phyloP scores from a whole-genome alignment of 2,329 filamentous ascomycete species.

The Lasiodiplodia citricola region DNA sequence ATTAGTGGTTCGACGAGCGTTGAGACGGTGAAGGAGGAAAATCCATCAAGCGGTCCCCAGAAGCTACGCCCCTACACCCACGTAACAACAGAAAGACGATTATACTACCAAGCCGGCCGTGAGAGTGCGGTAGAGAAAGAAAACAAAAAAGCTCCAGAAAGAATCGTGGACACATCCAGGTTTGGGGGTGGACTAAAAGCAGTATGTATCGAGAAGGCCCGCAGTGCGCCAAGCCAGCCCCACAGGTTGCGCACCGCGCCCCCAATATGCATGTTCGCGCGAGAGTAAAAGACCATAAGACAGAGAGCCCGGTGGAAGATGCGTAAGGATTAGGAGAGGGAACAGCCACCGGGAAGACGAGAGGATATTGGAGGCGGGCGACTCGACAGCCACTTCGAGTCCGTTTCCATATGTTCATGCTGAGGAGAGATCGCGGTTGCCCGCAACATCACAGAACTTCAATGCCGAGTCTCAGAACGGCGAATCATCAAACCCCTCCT shows the following conservation, averaged over 20 bases:
- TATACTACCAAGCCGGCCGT: conserved; percentile 28
- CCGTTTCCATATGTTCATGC: neutral
- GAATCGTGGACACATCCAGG: conserved; percentile 28
- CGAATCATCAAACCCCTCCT: conserved; percentile 8
- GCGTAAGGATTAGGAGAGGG: conserved; percentile 27
- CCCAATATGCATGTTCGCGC: conserved; percentile 26
- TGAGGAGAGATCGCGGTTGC: neutral
- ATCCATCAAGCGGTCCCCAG: conserved; percentile 16
- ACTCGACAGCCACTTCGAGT: conserved; percentile 8
- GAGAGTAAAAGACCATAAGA: conserved; percentile 26
- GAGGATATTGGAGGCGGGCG: conserved; percentile 7
- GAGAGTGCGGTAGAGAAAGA: conserved; percentile 16
- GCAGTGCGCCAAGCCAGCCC: conserved; percentile 23
- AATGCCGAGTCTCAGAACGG: conserved; percentile 17
- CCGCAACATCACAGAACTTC: conserved; percentile 13
- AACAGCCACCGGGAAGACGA: conserved; percentile 24
- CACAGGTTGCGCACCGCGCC: conserved; percentile 24
- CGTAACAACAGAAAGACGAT: conserved; percentile 25
- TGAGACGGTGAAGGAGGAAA: conserved; percentile 13
- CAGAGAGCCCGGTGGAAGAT: conserved; percentile 20
- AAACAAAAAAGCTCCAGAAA: conserved; percentile 24
- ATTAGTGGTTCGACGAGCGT: conserved; percentile 13
- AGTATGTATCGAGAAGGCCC: conserved; percentile 24
- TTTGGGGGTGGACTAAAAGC: conserved; percentile 24
- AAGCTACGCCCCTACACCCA: conserved; percentile 23